These are phyloP conservation scores for Solanum neorickii DNA, from an alignment of 257 asterid species.

Conservation along the genomic window DNA sequence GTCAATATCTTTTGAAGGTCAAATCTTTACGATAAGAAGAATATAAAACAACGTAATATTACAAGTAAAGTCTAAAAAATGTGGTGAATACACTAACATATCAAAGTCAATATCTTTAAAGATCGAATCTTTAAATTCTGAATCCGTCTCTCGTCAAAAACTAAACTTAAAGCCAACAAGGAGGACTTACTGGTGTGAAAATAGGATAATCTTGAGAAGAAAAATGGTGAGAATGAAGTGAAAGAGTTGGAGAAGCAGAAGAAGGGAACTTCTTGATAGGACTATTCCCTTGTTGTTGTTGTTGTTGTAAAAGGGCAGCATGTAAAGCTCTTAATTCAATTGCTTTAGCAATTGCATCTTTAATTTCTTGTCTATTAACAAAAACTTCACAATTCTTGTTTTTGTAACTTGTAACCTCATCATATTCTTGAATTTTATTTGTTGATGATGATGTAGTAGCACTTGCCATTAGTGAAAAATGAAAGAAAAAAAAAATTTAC, in stretches of 20 bases:
- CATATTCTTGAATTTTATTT: slow-evolving; percentile 9
- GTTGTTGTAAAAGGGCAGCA: slow-evolving; percentile 57
- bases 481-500: not conserved
- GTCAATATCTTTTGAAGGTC: too few species aligned
- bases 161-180: slow-evolving; percentile 1
- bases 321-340: slow-evolving; percentile 91
- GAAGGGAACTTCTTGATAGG: slow-evolving; percentile 26
- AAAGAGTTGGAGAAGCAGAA: slow-evolving; percentile 50
- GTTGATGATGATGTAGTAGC: not conserved
- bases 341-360: slow-evolving; percentile 72
- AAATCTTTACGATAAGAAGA: too few species aligned
- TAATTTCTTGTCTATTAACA: slow-evolving; percentile 40
- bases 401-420: not conserved
- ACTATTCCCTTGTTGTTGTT: slow-evolving; percentile 22
- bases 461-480: slow-evolving; percentile 23
- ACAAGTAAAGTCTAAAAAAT: too few species aligned
- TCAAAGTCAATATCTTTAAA: not conserved
- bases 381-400: slow-evolving; percentile 8
- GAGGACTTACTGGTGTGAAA: slow-evolving; percentile 70
- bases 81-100: not conserved
- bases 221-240: slow-evolving; percentile 41
- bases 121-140: not conserved
- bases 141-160: not conserved
- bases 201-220: slow-evolving; percentile 91
- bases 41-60: too few species aligned